These are phyloP conservation scores for Exophiala spinifera DNA, from an alignment of 2,329 filamentous ascomycete genomes.

Conservation along the genomic window DNA sequence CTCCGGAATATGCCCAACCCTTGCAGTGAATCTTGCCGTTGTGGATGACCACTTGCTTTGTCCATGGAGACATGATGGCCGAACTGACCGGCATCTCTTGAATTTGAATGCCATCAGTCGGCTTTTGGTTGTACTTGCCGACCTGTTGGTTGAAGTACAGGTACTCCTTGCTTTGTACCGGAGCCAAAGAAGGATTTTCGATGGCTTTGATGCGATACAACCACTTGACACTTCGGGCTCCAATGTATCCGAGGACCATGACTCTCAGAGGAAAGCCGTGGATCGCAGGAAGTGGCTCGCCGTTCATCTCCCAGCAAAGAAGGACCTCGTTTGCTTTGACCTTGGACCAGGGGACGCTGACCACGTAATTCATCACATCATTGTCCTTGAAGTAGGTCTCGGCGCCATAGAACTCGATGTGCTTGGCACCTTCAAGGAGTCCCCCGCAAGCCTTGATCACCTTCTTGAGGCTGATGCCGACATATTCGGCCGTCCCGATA, in stretches of 20 bases:
- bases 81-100: conserved; percentile 70
- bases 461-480: conserved; percentile 64
- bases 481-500: conserved; percentile 63
- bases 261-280: conserved; percentile 63
- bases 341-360: conserved; percentile 56
- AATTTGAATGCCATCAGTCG: conserved; percentile 62
- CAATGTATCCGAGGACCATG: conserved; percentile 64
- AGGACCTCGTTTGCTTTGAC: conserved; percentile 65
- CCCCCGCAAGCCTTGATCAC: conserved; percentile 69
- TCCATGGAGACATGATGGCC: conserved; percentile 63
- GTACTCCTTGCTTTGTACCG: conserved; percentile 64
- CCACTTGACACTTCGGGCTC: conserved; percentile 62
- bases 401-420: conserved; percentile 63
- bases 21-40: conserved; percentile 60
- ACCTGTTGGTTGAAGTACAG: conserved; percentile 67
- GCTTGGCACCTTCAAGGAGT: conserved; percentile 50
- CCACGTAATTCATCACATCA: conserved; percentile 37
- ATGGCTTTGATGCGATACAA: conserved; percentile 51
- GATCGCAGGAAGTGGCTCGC: conserved; percentile 41
- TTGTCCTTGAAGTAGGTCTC: conserved; percentile 71
- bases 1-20: conserved; percentile 59
- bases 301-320: conserved; percentile 69
- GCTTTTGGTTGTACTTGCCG: conserved; percentile 62
- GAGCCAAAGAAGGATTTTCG: conserved; percentile 52
- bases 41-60: conserved; percentile 59